Percentiles rank a stretch among this genome's conserved stretches.
phyloP scores from a whole-genome alignment of 306 rosid genomes.

The Sechiopsis laciniata region DNA sequence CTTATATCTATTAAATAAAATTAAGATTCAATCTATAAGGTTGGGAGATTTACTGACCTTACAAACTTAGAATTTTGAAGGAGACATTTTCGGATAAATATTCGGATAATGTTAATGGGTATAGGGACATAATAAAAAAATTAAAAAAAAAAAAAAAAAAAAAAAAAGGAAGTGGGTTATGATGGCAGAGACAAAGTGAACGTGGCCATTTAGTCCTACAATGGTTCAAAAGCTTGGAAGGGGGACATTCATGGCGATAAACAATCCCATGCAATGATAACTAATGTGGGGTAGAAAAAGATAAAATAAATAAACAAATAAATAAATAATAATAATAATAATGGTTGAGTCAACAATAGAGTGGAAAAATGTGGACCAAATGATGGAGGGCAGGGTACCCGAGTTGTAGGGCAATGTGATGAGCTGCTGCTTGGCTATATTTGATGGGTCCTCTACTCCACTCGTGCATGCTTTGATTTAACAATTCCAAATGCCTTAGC shows the following conservation, averaged over 20 bases:
- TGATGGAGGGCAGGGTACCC: constrained; percentile 20
- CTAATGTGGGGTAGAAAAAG: not conserved
- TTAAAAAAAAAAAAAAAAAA: no score
- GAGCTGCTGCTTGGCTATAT: not conserved
- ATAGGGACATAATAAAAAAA: not conserved
- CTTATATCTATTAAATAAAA: no score
- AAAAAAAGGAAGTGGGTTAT: constrained; percentile 2
- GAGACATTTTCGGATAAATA: no score
- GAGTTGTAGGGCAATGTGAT: not conserved
- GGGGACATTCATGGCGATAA: constrained; percentile 10
- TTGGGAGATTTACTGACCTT: no score
- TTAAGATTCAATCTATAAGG: no score
- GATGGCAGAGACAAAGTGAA: constrained; percentile 1
- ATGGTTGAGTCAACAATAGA: constrained; percentile 12
- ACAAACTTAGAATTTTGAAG: no score
- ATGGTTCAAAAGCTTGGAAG: not conserved
- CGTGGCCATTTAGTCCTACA: not conserved
- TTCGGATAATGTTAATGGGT: no score
- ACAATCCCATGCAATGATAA: constrained; percentile 17
- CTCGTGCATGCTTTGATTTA: constrained; percentile 20
- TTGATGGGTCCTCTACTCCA: constrained; percentile 13
- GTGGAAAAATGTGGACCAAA: constrained; percentile 1
- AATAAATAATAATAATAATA: not conserved
- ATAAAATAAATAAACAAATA: not conserved
- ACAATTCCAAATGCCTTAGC: not conserved